A percentile compares a stretch with the other conserved stretches of the same genome.
Evolutionary conservation across 768 basidiomycete species (phyloP).

Genomic region (Lyophyllum decastes): DNA sequence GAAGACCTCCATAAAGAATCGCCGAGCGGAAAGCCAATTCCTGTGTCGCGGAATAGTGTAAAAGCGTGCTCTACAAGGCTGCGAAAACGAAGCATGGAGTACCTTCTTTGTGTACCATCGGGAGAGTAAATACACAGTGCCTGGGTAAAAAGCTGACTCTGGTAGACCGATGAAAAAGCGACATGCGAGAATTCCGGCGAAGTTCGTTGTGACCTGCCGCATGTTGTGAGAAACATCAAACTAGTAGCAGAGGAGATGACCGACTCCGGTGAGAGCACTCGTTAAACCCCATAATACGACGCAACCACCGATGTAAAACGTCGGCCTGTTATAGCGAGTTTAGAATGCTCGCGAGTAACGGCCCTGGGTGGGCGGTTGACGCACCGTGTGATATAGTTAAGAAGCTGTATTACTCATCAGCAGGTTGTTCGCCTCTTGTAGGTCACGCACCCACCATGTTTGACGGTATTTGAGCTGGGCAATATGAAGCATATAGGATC

Average conservation of each 20-base stretch:
- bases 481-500: conserved; percentile 58
- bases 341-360: background rate
- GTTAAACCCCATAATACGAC: conserved; percentile 65
- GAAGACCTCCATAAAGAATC: conserved; percentile 57
- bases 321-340: conserved; percentile 42
- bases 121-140: conserved; percentile 47
- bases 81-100: background rate
- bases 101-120: conserved; percentile 63
- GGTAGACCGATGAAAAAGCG: conserved; percentile 66
- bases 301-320: conserved; percentile 60
- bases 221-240: background rate
- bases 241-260: conserved; percentile 7
- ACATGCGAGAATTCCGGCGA: conserved; percentile 54
- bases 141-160: conserved; percentile 70
- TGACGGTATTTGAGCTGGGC: conserved; percentile 65
- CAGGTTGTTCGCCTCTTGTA: background rate
- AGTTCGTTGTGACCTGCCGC: conserved; percentile 52
- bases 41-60: conserved; percentile 29
- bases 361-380: conserved; percentile 1
- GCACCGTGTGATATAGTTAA: conserved; percentile 56
- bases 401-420: conserved; percentile 35
- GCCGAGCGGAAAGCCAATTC: conserved; percentile 69
- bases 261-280: conserved; percentile 62
- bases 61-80: background rate
- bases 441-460: conserved; percentile 50